These are phyloP conservation scores for Yarrowia deformans DNA, from an alignment of 805 yeast species.

Conservation along the genomic window DNA sequence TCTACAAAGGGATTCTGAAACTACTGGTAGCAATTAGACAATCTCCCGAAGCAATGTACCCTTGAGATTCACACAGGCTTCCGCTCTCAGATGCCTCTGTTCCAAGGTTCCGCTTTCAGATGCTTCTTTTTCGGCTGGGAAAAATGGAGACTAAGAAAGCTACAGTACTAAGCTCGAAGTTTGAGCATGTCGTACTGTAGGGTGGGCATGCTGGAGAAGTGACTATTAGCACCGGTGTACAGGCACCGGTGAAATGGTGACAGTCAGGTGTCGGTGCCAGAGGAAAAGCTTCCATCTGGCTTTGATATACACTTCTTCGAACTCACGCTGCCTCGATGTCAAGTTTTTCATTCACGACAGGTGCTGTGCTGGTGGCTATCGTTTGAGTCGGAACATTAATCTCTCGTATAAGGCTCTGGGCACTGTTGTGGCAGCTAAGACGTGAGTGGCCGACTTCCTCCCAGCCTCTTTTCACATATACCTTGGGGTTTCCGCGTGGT, in stretches of 20 bases:
- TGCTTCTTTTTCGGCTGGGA: not conserved
- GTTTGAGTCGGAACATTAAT: not conserved
- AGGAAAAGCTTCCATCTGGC: too few relatives aligned
- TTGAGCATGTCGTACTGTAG: not conserved
- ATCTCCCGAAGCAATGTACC: constrained; percentile 1
- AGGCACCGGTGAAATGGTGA: too few relatives aligned
- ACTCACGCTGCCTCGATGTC: too few relatives aligned
- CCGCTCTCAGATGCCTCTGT: constrained; percentile 6
- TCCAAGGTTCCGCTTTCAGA: constrained; percentile 5
- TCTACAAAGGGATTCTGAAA: not conserved
- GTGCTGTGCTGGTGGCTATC: too few relatives aligned
- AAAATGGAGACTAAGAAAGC: not conserved
- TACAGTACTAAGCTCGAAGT: constrained; percentile 17
- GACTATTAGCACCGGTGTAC: too few relatives aligned
- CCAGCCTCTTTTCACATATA: constrained; percentile 20
- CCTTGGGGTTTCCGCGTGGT: constrained; percentile 15
- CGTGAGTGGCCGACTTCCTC: constrained; percentile 12
- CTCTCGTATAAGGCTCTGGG: constrained; percentile 31
- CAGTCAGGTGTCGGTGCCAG: too few relatives aligned
- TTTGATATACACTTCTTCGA: too few relatives aligned
- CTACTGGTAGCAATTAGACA: not conserved
- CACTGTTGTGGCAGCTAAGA: constrained; percentile 9
- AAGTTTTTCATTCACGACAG: too few relatives aligned
- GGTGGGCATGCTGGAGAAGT: too few relatives aligned
- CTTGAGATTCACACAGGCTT: not conserved